Conservation (phyloP, 495 filamentous ascomycete species). For the Rusavskia elegans region DNA sequence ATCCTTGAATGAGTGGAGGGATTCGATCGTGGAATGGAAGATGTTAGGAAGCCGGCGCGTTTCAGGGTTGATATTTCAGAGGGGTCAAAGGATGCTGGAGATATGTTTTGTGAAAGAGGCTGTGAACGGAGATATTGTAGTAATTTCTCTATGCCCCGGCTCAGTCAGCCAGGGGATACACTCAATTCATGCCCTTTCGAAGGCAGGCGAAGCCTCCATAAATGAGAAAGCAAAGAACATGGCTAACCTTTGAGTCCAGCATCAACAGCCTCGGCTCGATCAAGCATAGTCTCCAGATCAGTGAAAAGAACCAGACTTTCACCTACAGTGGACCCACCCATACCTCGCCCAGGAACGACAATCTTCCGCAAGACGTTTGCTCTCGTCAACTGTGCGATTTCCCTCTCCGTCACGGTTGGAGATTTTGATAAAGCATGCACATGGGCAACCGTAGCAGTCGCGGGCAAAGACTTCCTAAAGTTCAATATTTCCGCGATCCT, state of each 20-base stretch:
- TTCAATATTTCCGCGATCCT: conserved; percentile 57
- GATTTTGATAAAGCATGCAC: conserved; percentile 49
- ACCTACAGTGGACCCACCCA: conserved; percentile 41
- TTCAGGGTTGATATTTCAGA: conserved; percentile 44
- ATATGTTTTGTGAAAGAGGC: conserved; percentile 35
- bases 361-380: conserved; percentile 48
- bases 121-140: conserved; percentile 35
- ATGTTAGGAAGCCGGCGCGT: conserved; percentile 56
- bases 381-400: conserved; percentile 47
- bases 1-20: conserved; percentile 23
- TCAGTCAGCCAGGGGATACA: too few relatives aligned
- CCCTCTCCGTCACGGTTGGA: conserved; percentile 56
- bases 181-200: too few relatives aligned
- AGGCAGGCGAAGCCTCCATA: too few relatives aligned
- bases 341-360: conserved; percentile 47
- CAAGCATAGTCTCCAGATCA: conserved; percentile 46
- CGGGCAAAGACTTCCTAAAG: conserved; percentile 48
- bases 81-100: conserved; percentile 27
- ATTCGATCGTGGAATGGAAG: conserved; percentile 27
- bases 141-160: conserved; percentile 30
- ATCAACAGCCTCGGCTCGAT: background rate
- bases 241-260: conserved; percentile 8
- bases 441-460: conserved; percentile 54
- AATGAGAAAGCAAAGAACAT: too few relatives aligned
- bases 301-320: conserved; percentile 51